These are phyloP conservation scores for Chrysosporium keratinophilum DNA, from an alignment of 2,329 filamentous ascomycete species.

Conservation along the genomic window DNA sequence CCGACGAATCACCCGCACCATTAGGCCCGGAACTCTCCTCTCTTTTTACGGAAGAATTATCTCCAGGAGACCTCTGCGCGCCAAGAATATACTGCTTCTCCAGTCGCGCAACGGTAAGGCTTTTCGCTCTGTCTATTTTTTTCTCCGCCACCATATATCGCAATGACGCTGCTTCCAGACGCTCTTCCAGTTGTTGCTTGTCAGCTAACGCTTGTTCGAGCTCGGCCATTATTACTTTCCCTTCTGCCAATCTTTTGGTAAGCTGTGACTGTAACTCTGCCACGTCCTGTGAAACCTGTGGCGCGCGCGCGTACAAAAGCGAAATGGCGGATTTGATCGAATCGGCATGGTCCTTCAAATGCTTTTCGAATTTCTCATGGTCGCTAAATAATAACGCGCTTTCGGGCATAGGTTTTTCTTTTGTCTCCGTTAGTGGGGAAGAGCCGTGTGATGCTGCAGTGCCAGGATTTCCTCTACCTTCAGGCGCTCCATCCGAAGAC, in stretches of 20 bases:
- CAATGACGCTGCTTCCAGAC: constrained; percentile 76
- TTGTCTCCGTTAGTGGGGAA: background rate
- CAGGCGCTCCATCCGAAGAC: constrained; percentile 20
- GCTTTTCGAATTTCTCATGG: constrained; percentile 58
- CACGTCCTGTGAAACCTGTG: constrained; percentile 53
- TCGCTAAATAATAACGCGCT: constrained; percentile 48
- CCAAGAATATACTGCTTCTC: constrained; percentile 78
- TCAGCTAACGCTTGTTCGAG: constrained; percentile 65
- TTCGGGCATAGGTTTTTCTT: constrained; percentile 32
- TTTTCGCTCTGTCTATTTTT: constrained; percentile 81
- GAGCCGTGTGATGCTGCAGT: background rate
- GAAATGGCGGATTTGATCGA: constrained; percentile 66
- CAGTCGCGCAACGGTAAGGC: constrained; percentile 77
- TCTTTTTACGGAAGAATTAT: constrained; percentile 40
- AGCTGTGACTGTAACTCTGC: constrained; percentile 64
- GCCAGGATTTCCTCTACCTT: constrained; percentile 5
- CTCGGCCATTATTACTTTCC: constrained; percentile 71
- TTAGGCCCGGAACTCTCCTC: constrained; percentile 46
- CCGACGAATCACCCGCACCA: constrained; percentile 34
- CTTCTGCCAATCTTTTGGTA: constrained; percentile 61
- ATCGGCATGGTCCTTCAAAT: constrained; percentile 65
- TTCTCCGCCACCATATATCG: constrained; percentile 94
- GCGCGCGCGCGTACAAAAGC: constrained; percentile 48
- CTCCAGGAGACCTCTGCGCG: constrained; percentile 38
- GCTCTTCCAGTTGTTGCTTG: constrained; percentile 74